Base-by-base conservation (phyloP, 495 filamentous ascomycete genomes). In the Monascus purpureus region DNA sequence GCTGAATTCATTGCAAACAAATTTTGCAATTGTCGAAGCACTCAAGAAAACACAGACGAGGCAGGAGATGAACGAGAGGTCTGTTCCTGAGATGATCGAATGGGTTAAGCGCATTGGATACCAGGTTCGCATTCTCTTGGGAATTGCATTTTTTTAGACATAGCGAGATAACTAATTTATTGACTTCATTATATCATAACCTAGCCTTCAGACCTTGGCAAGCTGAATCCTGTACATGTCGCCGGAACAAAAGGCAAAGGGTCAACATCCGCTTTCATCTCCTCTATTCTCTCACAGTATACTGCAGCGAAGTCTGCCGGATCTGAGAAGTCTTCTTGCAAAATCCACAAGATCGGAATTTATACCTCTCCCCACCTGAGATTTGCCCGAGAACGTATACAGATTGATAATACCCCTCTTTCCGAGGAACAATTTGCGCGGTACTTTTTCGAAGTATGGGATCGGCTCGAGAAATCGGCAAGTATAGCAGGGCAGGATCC, bases 221-320 rank as follows among this genome's bases (percentile, higher is more conserved):
- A 59, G 2, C 57, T 95, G 22, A 86, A 85, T 41, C 63, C 74
- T 18, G 58, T 93, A 8, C 87, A 95, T 46, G 75, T 95, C 13
- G 80, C 86, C 8, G 87, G 87, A 24, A 93, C 86, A 8, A 95
- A 95, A 61, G 87, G 87, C 36, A 95, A 95, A 58, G 87, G 87
- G 26, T 61, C 61, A 23, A 62, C 61, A 25, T 58, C 61, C 14
- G 50, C 63, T 29, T 64, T 59, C 28, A 58, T 76, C 36, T 68
- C 73, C 23, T 66, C 69, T 12, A 70, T 73, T 36, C 59, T 80
- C 4, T 52, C 64, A 4, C 73, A 79, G 42, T 78, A 77, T 38
- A 57, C 54, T 28, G 33, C 57, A 5, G 68, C 45, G 32, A 57
- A 33, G 41, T 54, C 32, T 51, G 60, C 45, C 43, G 54, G 32